phyloP scores from a whole-genome alignment of 2,329 filamentous ascomycete species.

The Ceratocystiopsis sp. region DNA sequence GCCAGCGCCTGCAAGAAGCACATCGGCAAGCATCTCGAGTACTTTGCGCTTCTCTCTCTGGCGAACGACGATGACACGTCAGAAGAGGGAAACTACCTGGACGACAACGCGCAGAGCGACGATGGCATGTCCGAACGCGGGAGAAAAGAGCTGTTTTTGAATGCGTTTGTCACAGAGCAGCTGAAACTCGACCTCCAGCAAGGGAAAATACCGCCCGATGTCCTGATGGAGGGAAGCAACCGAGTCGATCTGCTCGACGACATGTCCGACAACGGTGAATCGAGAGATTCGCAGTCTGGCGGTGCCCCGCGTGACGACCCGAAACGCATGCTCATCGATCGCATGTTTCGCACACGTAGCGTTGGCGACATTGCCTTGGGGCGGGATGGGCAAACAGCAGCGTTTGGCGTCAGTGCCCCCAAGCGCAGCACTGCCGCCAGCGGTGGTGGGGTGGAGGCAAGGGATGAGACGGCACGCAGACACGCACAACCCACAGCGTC shows the following conservation, averaged over 20 bases:
- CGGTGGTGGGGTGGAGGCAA: too few relatives aligned
- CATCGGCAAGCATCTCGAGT: slow-evolving; percentile 7
- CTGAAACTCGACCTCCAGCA: slow-evolving; percentile 7
- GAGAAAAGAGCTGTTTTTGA: slow-evolving; percentile 7
- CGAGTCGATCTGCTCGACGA: slow-evolving; percentile 7
- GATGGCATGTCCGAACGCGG: slow-evolving; percentile 8
- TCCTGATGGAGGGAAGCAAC: slow-evolving; percentile 3
- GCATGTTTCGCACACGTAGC: slow-evolving; percentile 4
- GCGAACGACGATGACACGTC: slow-evolving; percentile 4
- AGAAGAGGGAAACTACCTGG: slow-evolving; percentile 7
- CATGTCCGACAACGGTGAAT: slow-evolving; percentile 5
- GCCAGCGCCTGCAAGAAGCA: slow-evolving; percentile 6
- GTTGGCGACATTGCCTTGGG: neutral
- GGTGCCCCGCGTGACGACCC: slow-evolving; percentile 1
- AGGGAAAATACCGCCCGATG: slow-evolving; percentile 5
- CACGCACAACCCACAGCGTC: neutral
- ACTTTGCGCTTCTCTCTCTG: slow-evolving; percentile 8
- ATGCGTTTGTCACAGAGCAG: slow-evolving; percentile 8
- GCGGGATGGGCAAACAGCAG: too few relatives aligned
- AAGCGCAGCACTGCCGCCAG: too few relatives aligned
- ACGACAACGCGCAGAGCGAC: slow-evolving; percentile 6
- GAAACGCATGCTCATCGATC: slow-evolving; percentile 6
- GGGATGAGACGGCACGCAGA: too few relatives aligned
- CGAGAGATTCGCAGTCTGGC: neutral
- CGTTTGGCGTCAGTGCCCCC: too few relatives aligned